Percentiles rank a stretch among this genome's conserved stretches.
phyloP scores from a whole-genome alignment of 1,139 yeast genomes.

The Candida tropicalis region DNA sequence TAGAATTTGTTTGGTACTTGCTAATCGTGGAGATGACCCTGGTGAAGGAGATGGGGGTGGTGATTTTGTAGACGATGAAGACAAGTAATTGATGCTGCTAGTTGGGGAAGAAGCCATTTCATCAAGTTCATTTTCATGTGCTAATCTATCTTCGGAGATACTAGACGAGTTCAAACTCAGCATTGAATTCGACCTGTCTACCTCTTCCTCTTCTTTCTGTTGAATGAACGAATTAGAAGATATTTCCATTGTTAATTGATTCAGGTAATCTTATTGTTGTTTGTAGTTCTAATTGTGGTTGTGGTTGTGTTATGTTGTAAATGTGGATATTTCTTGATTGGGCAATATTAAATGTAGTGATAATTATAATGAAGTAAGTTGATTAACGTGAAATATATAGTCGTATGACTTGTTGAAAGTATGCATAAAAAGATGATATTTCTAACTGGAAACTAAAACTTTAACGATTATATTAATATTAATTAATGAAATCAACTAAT shows the following conservation, averaged over 20 bases:
- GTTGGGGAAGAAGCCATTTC: constrained; percentile 9
- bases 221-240: constrained; percentile 1
- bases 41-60: constrained; percentile 12
- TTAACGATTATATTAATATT: too few relatives aligned
- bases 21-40: constrained; percentile 25
- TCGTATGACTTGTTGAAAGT: constrained; percentile 2
- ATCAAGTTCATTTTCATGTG: neutral
- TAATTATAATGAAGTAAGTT: neutral
- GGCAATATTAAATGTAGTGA: too few relatives aligned
- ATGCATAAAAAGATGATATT: too few relatives aligned
- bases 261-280: neutral
- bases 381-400: neutral
- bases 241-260: neutral
- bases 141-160: neutral
- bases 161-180: constrained; percentile 2
- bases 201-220: neutral
- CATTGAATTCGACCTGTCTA: neutral
- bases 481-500: constrained; percentile 2
- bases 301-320: too few relatives aligned
- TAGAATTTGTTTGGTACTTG: constrained; percentile 6
- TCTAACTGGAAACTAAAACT: too few relatives aligned
- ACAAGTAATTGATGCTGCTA: constrained; percentile 7
- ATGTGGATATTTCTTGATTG: too few relatives aligned
- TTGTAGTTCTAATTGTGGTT: neutral
- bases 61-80: constrained; percentile 12